A percentile compares a stretch with the other conserved stretches of the same genome.
Evolutionary conservation across 2,329 filamentous ascomycete genomes (phyloP).

Genomic region (Trichoderma pleuroti): DNA sequence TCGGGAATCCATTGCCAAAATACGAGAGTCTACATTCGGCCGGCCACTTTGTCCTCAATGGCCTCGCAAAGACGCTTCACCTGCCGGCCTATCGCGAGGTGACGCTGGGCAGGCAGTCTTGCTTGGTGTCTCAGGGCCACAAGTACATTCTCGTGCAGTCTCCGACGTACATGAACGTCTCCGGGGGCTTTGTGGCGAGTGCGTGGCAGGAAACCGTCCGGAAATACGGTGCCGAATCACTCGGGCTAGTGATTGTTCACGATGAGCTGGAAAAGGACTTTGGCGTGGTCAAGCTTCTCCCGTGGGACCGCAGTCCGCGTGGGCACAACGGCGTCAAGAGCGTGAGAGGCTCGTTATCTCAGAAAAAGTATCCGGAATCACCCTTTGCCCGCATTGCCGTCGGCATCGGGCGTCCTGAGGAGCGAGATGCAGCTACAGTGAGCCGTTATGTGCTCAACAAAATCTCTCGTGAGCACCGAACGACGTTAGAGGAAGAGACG

Average conservation of each 20-base stretch:
- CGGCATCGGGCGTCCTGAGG: conserved; percentile 80
- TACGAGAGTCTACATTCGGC: conserved; percentile 79
- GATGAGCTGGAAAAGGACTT: conserved; percentile 78
- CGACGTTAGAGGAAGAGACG: conserved; percentile 49
- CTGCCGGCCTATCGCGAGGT: conserved; percentile 49
- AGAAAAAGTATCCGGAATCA: conserved; percentile 38
- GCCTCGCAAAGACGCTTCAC: conserved; percentile 46
- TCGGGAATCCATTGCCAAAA: conserved; percentile 80
- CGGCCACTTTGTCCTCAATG: conserved; percentile 72
- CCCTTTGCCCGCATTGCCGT: conserved; percentile 64
- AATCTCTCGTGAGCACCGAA: conserved; percentile 54
- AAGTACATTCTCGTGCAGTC: conserved; percentile 71
- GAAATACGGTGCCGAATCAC: conserved; percentile 31
- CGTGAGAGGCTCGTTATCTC: conserved; percentile 50
- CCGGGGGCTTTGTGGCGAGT: conserved; percentile 64
- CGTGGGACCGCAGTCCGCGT: conserved; percentile 60
- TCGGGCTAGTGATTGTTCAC: conserved; percentile 72
- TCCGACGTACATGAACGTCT: conserved; percentile 78
- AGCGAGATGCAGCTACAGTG: conserved; percentile 64
- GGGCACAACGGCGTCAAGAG: conserved; percentile 77
- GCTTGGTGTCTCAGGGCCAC: conserved; percentile 44
- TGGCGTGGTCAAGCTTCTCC: conserved; percentile 63
- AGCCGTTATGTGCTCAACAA: conserved; percentile 72
- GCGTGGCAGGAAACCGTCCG: conserved; percentile 60
- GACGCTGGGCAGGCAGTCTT: conserved; percentile 50